These are phyloP conservation scores for Dovyalis caffra DNA, from an alignment of 345 rosid genomes.

Conservation along the genomic window DNA sequence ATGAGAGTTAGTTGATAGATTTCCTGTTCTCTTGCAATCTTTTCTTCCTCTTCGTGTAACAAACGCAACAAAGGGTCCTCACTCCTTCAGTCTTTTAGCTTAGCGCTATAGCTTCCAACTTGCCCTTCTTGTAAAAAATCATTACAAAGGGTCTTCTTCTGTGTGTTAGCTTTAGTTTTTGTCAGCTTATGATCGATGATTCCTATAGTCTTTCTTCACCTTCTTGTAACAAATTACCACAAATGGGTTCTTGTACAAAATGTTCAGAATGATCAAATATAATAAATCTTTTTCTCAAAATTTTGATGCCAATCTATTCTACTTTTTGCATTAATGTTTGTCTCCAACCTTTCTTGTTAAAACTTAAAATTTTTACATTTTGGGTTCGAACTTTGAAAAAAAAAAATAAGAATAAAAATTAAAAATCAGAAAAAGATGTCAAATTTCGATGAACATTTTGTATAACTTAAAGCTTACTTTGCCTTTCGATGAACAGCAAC, in stretches of 20 bases:
- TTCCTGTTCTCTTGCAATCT: not conserved
- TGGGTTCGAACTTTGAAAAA: too few species aligned
- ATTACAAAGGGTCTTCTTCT: not conserved
- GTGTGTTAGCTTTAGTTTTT: not conserved
- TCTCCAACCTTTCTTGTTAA: too few species aligned
- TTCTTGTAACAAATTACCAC: not conserved
- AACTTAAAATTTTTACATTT: too few species aligned
- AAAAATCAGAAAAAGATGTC: too few species aligned
- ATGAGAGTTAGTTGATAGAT: conserved; percentile 1
- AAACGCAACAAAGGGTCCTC: not conserved
- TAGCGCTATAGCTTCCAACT: not conserved
- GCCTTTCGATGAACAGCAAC: too few species aligned
- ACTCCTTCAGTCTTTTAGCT: not conserved
- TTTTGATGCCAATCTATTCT: not conserved
- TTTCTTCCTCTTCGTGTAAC: not conserved
- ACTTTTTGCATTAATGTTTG: not conserved
- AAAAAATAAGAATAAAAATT: too few species aligned
- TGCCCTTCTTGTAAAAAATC: not conserved
- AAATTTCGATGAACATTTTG: too few species aligned
- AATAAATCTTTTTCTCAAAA: not conserved
- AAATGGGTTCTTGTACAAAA: not conserved
- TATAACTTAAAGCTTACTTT: too few species aligned
- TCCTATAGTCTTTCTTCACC: not conserved
- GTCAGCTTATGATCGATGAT: not conserved
- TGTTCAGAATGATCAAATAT: not conserved